Evolutionary conservation across 108 stramenopile species (phyloP).

Genomic region (Pseudonitzschia pungens): DNA sequence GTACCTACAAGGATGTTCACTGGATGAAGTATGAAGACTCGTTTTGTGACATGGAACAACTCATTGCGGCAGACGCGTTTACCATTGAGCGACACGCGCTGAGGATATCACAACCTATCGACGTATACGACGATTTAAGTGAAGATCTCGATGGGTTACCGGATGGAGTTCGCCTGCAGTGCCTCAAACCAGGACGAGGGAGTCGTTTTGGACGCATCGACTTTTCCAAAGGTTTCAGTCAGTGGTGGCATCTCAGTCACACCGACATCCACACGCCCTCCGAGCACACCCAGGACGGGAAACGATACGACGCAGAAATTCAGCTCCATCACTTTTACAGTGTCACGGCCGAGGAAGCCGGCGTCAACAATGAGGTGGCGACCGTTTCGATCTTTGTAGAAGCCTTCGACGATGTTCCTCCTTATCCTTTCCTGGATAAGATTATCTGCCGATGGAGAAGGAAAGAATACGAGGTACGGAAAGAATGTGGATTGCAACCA

Average conservation of each 20-base stretch:
- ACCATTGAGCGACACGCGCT: constrained; percentile 49
- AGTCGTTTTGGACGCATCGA: constrained; percentile 33
- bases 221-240: constrained; percentile 28
- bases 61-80: constrained; percentile 25
- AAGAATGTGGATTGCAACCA: constrained; percentile 44
- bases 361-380: constrained; percentile 33
- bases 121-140: constrained; percentile 5
- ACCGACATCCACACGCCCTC: constrained; percentile 46
- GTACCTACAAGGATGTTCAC: constrained; percentile 22
- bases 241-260: constrained; percentile 33
- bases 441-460: constrained; percentile 53
- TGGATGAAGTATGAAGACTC: constrained; percentile 46
- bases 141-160: constrained; percentile 10
- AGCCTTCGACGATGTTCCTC: constrained; percentile 28
- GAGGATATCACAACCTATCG: constrained; percentile 33
- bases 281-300: constrained; percentile 52
- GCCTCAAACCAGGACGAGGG: constrained; percentile 8
- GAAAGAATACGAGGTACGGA: constrained; percentile 40
- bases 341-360: constrained; percentile 12
- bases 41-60: constrained; percentile 34
- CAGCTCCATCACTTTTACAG: constrained; percentile 40
- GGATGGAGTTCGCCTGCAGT: constrained; percentile 11
- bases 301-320: constrained; percentile 52
- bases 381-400: constrained; percentile 43
- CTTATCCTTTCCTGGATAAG: constrained; percentile 45